phyloP scores from a whole-genome alignment of 1,139 yeast species.

The Geotrichum carabidarum region DNA sequence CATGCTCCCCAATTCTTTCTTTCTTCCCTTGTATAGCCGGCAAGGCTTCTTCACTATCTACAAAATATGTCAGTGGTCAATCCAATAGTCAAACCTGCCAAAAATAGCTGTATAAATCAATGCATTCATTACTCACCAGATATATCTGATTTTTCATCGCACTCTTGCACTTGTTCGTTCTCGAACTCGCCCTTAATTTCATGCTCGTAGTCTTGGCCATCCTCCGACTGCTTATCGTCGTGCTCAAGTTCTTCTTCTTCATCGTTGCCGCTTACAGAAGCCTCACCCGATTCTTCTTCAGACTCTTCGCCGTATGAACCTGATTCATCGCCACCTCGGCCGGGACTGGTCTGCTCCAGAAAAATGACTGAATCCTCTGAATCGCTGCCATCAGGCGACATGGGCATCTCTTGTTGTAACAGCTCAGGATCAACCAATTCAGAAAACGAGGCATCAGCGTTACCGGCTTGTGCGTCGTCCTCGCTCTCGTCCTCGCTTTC shows the following conservation, averaged over 20 bases:
- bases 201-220: neutral
- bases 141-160: constrained; percentile 20
- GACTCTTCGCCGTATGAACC: constrained; percentile 25
- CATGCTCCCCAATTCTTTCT: neutral
- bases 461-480: constrained; percentile 7
- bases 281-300: constrained; percentile 16
- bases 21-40: neutral
- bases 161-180: neutral
- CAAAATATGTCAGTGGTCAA: neutral
- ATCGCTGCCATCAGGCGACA: neutral
- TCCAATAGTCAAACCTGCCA: neutral
- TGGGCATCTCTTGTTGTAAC: neutral
- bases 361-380: constrained; percentile 1
- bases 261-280: constrained; percentile 14
- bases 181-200: neutral
- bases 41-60: no score
- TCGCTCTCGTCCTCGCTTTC: constrained; percentile 8
- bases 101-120: neutral
- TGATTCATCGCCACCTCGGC: constrained; percentile 16
- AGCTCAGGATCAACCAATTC: constrained; percentile 10
- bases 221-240: neutral
- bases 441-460: neutral
- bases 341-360: neutral
- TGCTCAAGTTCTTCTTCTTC: constrained; percentile 26
- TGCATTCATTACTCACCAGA: constrained; percentile 3